A percentile compares a stretch with the other conserved stretches of the same genome.
phyloP scores from a whole-genome alignment of 257 asterid genomes.

The Euphrasia confusa region DNA sequence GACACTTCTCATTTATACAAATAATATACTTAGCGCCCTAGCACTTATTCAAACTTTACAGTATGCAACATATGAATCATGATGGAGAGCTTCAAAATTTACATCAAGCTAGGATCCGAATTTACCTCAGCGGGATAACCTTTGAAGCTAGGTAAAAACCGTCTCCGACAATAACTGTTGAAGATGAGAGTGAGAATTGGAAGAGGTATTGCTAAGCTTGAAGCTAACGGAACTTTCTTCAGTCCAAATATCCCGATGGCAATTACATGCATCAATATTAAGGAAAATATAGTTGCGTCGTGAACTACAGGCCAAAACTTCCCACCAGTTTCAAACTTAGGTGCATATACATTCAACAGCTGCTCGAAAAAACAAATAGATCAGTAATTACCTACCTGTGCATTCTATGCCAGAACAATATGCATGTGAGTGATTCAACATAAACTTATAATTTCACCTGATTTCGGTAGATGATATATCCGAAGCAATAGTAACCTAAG shows the following conservation, averaged over 20 bases:
- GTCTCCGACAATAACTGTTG: conserved; percentile 74
- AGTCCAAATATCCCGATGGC: conserved; percentile 92
- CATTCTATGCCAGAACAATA: not conserved
- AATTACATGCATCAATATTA: conserved; percentile 81
- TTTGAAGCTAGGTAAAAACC: conserved; percentile 80
- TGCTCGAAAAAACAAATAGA: conserved; percentile 34
- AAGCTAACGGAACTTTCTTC: conserved; percentile 78
- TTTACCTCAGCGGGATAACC: conserved; percentile 83
- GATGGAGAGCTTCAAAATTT: not conserved
- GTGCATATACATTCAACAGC: conserved; percentile 70
- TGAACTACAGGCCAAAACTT: conserved; percentile 95
- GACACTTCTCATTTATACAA: not conserved
- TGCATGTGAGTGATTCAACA: not conserved
- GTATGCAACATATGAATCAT: not conserved
- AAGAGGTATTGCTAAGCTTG: conserved; percentile 77
- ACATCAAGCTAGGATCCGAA: conserved; percentile 2
- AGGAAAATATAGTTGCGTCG: conserved; percentile 71
- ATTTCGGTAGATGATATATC: conserved; percentile 81
- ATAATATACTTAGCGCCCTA: not conserved
- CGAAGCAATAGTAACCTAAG: conserved; percentile 75
- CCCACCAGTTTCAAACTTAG: conserved; percentile 85
- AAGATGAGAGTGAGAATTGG: conserved; percentile 87
- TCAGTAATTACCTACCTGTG: conserved; percentile 12
- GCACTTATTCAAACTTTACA: not conserved
- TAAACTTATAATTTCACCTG: conserved; percentile 52